Percentiles rank a stretch among this genome's conserved stretches.
Conservation (phyloP, 768 basidiomycete genomes). For the Pulveroboletus sp. region DNA sequence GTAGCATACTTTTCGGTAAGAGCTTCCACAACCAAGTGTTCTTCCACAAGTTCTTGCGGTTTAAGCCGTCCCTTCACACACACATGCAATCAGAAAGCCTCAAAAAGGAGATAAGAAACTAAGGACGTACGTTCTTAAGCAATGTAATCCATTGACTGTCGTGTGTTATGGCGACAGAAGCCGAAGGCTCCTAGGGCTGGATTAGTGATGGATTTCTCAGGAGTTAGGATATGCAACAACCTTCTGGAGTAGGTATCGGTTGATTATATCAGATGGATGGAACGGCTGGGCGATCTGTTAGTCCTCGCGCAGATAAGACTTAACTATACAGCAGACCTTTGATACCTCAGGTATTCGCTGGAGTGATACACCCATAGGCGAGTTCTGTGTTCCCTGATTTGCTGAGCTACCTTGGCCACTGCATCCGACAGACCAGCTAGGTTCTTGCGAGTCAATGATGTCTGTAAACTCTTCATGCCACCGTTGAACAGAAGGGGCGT, state of each 20-base stretch:
- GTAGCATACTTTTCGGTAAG: background rate
- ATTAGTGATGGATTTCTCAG: no score
- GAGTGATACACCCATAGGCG: background rate
- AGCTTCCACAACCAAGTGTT: background rate
- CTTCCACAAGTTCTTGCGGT: background rate
- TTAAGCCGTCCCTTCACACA: background rate
- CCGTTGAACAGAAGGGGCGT: background rate
- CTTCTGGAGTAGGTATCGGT: background rate
- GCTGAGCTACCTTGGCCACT: background rate
- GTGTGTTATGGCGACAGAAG: no score
- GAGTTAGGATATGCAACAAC: background rate
- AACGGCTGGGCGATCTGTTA: background rate
- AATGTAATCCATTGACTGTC: slow-evolving; percentile 4
- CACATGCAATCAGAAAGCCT: background rate
- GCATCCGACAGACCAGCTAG: background rate
- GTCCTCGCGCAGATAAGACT: background rate
- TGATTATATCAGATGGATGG: background rate
- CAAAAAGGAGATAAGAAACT: background rate
- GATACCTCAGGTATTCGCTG: background rate
- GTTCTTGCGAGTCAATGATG: background rate
- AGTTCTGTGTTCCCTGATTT: background rate
- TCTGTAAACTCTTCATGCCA: background rate
- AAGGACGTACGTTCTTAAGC: background rate
- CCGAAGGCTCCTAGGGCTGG: background rate
- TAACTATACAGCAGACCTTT: background rate